Conservation (phyloP, 2,329 filamentous ascomycete genomes). For the Colletotrichum tamarilloi region DNA sequence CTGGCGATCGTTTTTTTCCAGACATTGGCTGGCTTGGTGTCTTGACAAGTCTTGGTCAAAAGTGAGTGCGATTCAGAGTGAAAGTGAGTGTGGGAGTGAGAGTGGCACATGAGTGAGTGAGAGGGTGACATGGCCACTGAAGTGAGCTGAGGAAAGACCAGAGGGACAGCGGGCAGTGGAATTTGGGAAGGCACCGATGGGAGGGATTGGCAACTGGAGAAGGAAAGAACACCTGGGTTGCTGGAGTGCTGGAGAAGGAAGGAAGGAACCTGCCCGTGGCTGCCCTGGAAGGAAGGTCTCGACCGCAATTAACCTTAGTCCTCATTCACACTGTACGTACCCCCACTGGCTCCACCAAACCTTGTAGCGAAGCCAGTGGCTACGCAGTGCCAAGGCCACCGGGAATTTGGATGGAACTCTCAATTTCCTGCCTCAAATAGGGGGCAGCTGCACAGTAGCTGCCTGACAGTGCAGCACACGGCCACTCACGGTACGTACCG, state of each 20-base stretch:
- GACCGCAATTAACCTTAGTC: neutral
- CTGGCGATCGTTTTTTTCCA: neutral
- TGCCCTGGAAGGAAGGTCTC: neutral
- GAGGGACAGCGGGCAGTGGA: neutral
- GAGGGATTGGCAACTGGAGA: neutral
- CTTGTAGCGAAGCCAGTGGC: constrained; percentile 7
- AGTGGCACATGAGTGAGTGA: neutral
- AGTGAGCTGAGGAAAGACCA: neutral
- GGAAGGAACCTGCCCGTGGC: too few relatives aligned
- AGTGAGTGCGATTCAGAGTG: neutral
- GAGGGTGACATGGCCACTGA: neutral
- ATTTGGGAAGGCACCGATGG: neutral
- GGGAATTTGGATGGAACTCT: constrained; percentile 29
- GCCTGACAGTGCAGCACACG: neutral
- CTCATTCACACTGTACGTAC: constrained; percentile 4
- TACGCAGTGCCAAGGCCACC: constrained; percentile 17
- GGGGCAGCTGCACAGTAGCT: neutral
- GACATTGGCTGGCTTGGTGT: neutral
- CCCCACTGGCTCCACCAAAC: neutral
- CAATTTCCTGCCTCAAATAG: constrained; percentile 28
- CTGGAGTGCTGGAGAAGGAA: too few relatives aligned
- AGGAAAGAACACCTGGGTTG: neutral
- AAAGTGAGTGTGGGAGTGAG: neutral
- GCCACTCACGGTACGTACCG: too few relatives aligned
- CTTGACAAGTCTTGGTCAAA: neutral